Conservation (phyloP, 495 filamentous ascomycete genomes). For the Neurospora hispaniola region DNA sequence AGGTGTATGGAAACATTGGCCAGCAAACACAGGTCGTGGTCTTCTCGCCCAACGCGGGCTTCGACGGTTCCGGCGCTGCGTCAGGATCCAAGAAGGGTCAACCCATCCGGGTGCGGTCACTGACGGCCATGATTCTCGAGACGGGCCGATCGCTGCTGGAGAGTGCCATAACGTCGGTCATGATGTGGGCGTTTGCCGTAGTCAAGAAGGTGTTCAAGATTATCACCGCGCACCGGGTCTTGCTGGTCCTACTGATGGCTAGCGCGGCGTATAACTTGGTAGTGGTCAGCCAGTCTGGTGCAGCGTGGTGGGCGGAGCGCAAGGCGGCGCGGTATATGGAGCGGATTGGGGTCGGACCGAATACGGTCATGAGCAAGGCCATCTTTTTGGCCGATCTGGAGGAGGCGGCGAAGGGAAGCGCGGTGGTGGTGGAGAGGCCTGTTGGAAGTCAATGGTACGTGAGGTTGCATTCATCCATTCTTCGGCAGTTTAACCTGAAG, state of each 20-base stretch:
- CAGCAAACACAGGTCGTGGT: slow-evolving; percentile 56
- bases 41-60: slow-evolving; percentile 39
- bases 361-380: slow-evolving; percentile 69
- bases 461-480: too few species aligned
- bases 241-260: slow-evolving; percentile 54
- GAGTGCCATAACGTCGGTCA: slow-evolving; percentile 57
- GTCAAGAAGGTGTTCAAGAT: slow-evolving; percentile 57
- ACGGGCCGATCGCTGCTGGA: slow-evolving; percentile 56
- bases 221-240: slow-evolving; percentile 61
- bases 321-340: slow-evolving; percentile 69
- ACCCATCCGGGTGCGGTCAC: slow-evolving; percentile 54
- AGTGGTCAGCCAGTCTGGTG: slow-evolving; percentile 54
- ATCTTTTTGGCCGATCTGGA: slow-evolving; percentile 78
- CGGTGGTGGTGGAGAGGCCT: slow-evolving; percentile 15
- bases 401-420: slow-evolving; percentile 42
- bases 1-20: slow-evolving; percentile 82
- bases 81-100: slow-evolving; percentile 28
- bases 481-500: neutral
- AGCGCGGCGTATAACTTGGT: slow-evolving; percentile 62
- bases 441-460: slow-evolving; percentile 32
- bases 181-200: slow-evolving; percentile 60
- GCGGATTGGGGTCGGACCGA: slow-evolving; percentile 65
- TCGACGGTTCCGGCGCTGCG: slow-evolving; percentile 21
- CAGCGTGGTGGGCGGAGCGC: slow-evolving; percentile 78
- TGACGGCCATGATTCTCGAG: slow-evolving; percentile 60